phyloP scores from a whole-genome alignment of 805 yeast species.

The Starmerella bombi region DNA sequence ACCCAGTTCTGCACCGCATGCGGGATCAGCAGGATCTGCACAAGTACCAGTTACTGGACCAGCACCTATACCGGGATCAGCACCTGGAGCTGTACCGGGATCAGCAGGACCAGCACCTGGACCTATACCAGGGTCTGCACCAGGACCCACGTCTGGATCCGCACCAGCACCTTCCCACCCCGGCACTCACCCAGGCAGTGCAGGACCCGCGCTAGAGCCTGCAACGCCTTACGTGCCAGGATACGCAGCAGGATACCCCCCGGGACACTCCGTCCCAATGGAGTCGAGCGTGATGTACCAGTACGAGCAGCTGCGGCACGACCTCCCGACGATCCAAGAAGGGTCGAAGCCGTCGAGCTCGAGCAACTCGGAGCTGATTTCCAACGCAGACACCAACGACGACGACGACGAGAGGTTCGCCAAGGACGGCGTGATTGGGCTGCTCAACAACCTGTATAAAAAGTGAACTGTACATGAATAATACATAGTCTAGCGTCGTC shows the following conservation, averaged over 20 bases:
- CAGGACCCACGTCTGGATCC: not conserved
- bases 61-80: too few relatives aligned
- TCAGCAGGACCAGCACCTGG: too few relatives aligned
- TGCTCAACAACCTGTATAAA: conserved; percentile 65
- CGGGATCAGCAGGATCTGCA: too few relatives aligned
- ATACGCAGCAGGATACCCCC: too few relatives aligned
- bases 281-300: conserved; percentile 27
- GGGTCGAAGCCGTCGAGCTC: not conserved
- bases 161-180: not conserved
- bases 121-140: not conserved
- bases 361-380: not conserved
- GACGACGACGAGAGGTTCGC: conserved; percentile 30
- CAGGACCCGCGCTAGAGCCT: not conserved
- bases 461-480: not conserved
- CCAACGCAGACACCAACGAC: conserved; percentile 22
- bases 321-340: conserved; percentile 13
- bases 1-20: too few relatives aligned
- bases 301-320: conserved; percentile 19
- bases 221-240: too few relatives aligned
- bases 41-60: too few relatives aligned
- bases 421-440: conserved; percentile 53
- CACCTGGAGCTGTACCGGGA: too few relatives aligned
- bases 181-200: not conserved
- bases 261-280: too few relatives aligned
- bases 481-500: conserved; percentile 25